Evolutionary conservation across 768 basidiomycete genomes (phyloP).

Genomic region (Sporobolomyces pararoseus): DNA sequence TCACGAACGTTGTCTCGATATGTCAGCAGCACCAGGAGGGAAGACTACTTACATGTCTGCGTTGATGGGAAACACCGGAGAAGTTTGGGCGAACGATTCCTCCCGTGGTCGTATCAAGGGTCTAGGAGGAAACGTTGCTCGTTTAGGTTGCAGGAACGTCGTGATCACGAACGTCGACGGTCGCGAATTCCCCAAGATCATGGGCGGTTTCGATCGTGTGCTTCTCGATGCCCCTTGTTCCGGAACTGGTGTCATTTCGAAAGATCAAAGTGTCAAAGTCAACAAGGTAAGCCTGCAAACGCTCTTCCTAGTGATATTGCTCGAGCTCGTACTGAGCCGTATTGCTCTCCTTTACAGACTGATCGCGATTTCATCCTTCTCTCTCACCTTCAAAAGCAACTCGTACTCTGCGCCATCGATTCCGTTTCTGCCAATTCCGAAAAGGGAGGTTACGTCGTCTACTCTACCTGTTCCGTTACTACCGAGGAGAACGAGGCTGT

Average conservation of each 20-base stretch:
- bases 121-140: slow-evolving; percentile 91
- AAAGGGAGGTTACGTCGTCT: slow-evolving; percentile 89
- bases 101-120: slow-evolving; percentile 94
- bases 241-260: slow-evolving; percentile 96
- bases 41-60: slow-evolving; percentile 98
- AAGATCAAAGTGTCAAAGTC: slow-evolving; percentile 93
- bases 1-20: slow-evolving; percentile 88
- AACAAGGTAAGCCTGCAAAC: slow-evolving; percentile 71
- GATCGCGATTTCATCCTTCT: slow-evolving; percentile 92
- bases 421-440: slow-evolving; percentile 83
- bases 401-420: slow-evolving; percentile 96
- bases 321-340: too few species aligned
- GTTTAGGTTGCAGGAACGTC: slow-evolving; percentile 96
- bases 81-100: slow-evolving; percentile 93
- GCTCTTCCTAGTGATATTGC: neutral
- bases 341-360: slow-evolving; percentile 56
- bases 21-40: slow-evolving; percentile 97
- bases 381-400: slow-evolving; percentile 96
- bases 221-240: slow-evolving; percentile 95
- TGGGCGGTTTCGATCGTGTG: slow-evolving; percentile 98
- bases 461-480: slow-evolving; percentile 97
- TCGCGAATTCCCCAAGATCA: slow-evolving; percentile 94
- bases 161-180: slow-evolving; percentile 96
- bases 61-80: slow-evolving; percentile 93
- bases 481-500: slow-evolving; percentile 98